phyloP scores from a whole-genome alignment of 2,329 filamentous ascomycete species.

The Ceratocystis destructans region DNA sequence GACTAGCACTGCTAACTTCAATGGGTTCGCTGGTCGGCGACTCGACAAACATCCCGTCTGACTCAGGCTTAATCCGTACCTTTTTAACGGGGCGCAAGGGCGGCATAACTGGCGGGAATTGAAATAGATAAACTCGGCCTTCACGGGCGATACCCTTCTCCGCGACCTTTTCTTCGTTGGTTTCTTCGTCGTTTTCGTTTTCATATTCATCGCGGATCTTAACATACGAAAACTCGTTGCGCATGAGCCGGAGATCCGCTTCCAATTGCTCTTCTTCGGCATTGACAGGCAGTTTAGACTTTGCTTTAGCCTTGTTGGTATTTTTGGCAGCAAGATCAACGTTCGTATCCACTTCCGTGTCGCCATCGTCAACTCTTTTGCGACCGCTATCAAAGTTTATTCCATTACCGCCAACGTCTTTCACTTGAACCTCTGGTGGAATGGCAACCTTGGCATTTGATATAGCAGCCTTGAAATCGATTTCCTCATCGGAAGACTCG shows the following conservation, averaged over 20 bases:
- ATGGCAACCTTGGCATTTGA: constrained; percentile 12
- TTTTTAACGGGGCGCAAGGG: constrained; percentile 30
- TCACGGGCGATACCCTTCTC: constrained; percentile 25
- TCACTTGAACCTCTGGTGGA: constrained; percentile 39
- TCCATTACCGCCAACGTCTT: constrained; percentile 36
- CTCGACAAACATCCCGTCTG: constrained; percentile 12
- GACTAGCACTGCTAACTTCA: background rate
- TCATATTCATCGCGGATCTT: constrained; percentile 13
- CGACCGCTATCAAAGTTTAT: constrained; percentile 31
- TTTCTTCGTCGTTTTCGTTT: constrained; percentile 18
- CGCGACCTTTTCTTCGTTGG: constrained; percentile 19
- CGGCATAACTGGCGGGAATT: constrained; percentile 49
- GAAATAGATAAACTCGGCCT: constrained; percentile 49
- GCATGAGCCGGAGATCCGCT: constrained; percentile 31
- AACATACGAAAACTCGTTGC: constrained; percentile 27
- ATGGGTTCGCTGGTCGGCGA: constrained; percentile 19
- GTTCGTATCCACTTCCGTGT: constrained; percentile 22
- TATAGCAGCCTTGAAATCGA: constrained; percentile 19
- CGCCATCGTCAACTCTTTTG: constrained; percentile 23
- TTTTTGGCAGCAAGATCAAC: constrained; percentile 23
- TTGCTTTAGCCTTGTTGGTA: constrained; percentile 19
- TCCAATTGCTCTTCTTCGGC: constrained; percentile 25
- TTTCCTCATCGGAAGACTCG: constrained; percentile 16
- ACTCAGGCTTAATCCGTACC: constrained; percentile 15
- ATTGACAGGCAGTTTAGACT: constrained; percentile 17